Base-by-base conservation (phyloP, 2,329 filamentous ascomycete species). In the Cercospora brassicicola region DNA sequence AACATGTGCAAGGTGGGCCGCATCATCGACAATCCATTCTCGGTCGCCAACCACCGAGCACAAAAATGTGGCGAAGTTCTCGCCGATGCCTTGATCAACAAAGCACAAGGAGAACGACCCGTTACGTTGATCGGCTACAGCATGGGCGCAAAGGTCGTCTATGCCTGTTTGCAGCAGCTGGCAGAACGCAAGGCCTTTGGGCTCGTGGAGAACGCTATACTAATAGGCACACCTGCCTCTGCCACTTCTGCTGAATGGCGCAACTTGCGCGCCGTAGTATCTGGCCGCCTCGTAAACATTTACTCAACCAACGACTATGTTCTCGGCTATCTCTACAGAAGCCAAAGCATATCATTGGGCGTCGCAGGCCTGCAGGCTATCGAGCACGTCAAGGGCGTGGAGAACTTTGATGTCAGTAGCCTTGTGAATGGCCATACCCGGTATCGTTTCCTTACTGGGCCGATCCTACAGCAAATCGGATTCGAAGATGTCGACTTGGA, bases 291-390 rank as follows among this genome's bases (percentile, higher is more conserved):
- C 7, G 90, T 96, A 73, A 97, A 97, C 73, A 92, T 94, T 8
- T 97, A 90, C 80, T 94, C 92, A 1, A 88, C 90, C 62, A 94
- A 95, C 68, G 94, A 97, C 79, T 91, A 92, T 75, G 89, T 97
- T 33, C 87, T 97, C 0, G 93, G 89, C 0, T 94, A 97, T 77
- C 83, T 97, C 18, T 97, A 97, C 78, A 89, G 94, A 55, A 90
- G 92, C 2, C 93, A 91, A 48, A 93, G 90, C 67, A 86, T 96
- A 30, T 90, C 95, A 71, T 86, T 91, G 48, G 94, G 94, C 3
- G 88, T 97, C 51, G 93, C 93, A 0, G 94, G 94, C 0, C 82
- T 98, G 1, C 91, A 97, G 77, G 84, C 88, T 33, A 87, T 96
- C 26, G 80, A 88, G 66, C 86, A 84, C 8, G 87, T 94, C 15